Conservation (phyloP, 768 basidiomycete species). For the Peribolospora kevripleyi region DNA sequence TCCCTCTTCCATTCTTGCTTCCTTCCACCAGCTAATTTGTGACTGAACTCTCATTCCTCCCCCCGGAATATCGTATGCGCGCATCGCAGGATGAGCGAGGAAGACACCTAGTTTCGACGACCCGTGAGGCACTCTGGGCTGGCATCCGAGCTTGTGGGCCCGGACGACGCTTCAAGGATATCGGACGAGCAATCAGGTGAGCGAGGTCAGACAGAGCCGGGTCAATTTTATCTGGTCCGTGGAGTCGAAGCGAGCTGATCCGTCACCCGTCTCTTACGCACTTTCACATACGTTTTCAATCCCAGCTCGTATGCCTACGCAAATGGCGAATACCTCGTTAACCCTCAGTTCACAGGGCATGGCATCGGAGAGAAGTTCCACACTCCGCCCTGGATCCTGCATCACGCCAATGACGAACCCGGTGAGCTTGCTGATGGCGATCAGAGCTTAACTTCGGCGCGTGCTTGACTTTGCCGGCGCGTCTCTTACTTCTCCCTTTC, state of each 20-base stretch:
- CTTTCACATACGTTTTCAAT: slow-evolving; percentile 31
- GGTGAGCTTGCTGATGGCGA: slow-evolving; percentile 23
- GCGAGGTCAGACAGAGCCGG: slow-evolving; percentile 21
- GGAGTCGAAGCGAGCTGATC: too few species aligned
- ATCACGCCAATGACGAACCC: slow-evolving; percentile 21
- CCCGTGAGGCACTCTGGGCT: slow-evolving; percentile 38
- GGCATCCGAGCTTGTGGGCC: slow-evolving; percentile 57
- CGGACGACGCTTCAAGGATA: slow-evolving; percentile 38
- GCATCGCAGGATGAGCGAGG: slow-evolving; percentile 40
- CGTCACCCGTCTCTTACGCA: not conserved
- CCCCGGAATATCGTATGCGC: not conserved
- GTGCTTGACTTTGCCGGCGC: not conserved
- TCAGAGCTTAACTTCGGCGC: not conserved
- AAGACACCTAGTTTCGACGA: slow-evolving; percentile 35
- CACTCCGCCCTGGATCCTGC: slow-evolving; percentile 55
- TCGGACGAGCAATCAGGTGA: slow-evolving; percentile 42
- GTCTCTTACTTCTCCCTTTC: not conserved
- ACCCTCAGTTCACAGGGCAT: slow-evolving; percentile 53
- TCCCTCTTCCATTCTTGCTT: not conserved
- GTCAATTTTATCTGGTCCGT: too few species aligned
- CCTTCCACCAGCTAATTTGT: too few species aligned
- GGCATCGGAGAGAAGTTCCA: slow-evolving; percentile 69
- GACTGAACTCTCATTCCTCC: not conserved
- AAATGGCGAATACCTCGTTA: slow-evolving; percentile 34
- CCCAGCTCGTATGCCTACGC: not conserved